phyloP scores from a whole-genome alignment of 306 rosid genomes.

The Sesbania bispinosa region DNA sequence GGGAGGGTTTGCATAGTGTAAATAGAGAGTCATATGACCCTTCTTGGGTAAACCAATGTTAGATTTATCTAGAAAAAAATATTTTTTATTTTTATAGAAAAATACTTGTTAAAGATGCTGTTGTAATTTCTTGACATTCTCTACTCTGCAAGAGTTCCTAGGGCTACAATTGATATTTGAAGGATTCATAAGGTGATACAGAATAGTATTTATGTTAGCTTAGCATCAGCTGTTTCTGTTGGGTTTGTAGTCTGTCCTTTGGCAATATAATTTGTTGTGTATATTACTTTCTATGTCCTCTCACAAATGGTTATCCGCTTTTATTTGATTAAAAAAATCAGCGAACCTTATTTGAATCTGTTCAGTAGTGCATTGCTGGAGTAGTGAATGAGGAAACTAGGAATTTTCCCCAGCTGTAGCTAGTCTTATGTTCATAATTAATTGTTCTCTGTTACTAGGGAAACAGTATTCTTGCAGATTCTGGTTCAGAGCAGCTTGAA shows the following conservation, averaged over 20 bases:
- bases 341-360: background rate
- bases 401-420: background rate
- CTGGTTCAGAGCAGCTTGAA: slow-evolving; percentile 98
- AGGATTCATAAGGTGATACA: background rate
- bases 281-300: background rate
- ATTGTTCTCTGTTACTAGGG: slow-evolving; percentile 58
- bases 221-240: background rate
- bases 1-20: background rate
- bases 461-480: slow-evolving; percentile 84
- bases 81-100: no score
- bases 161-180: background rate
- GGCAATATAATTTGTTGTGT: background rate
- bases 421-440: slow-evolving; percentile 5
- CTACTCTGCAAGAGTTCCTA: background rate
- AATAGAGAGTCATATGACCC: background rate
- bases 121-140: background rate
- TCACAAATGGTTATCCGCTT: background rate
- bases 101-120: background rate
- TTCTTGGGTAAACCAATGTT: background rate
- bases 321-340: background rate
- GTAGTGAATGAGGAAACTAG: slow-evolving; percentile 6
- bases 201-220: background rate
- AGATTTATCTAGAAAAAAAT: no score
- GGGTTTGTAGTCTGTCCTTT: background rate
- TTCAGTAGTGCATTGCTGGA: background rate